Conservation (phyloP, 306 rosid genomes). For the Quercus ilex region DNA sequence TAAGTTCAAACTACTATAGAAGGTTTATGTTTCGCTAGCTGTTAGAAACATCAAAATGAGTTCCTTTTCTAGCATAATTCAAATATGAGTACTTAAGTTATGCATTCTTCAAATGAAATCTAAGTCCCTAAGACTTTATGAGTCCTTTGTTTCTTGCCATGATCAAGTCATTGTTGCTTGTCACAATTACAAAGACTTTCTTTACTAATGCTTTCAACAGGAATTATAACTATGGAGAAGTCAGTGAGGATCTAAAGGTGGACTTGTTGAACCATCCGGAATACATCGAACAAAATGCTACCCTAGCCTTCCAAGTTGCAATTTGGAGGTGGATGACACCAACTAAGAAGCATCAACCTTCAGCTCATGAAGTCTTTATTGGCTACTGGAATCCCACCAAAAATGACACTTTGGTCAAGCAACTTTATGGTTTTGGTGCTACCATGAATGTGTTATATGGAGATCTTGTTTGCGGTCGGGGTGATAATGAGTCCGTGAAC, state of each 20-base stretch:
- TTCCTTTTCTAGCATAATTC: too few species aligned
- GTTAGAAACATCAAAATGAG: too few species aligned
- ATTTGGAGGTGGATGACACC: slow-evolving; percentile 89
- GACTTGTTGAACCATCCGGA: slow-evolving; percentile 83
- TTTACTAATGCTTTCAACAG: slow-evolving; percentile 35
- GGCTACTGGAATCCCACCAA: slow-evolving; percentile 93
- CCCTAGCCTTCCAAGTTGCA: slow-evolving; percentile 87
- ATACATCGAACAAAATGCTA: slow-evolving; percentile 88
- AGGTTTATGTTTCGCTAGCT: too few species aligned
- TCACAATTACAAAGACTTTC: slow-evolving; percentile 2
- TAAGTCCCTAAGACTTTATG: too few species aligned
- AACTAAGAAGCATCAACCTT: slow-evolving; percentile 66
- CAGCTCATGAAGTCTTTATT: slow-evolving; percentile 73
- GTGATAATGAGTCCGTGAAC: slow-evolving; percentile 78
- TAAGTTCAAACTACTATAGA: too few species aligned
- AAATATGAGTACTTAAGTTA: too few species aligned
- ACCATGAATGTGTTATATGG: slow-evolving; percentile 95
- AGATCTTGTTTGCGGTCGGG: slow-evolving; percentile 63
- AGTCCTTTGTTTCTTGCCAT: too few species aligned
- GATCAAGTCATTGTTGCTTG: not conserved
- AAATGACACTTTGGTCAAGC: slow-evolving; percentile 68
- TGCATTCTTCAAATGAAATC: too few species aligned
- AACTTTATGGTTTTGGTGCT: slow-evolving; percentile 78
- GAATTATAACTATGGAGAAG: slow-evolving; percentile 85
- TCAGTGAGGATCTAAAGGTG: slow-evolving; percentile 68